A percentile compares a stretch with the other conserved stretches of the same genome.
These are phyloP conservation scores for Ascochyta clinopodiicola DNA, from an alignment of 2,329 filamentous ascomycete genomes.

Conservation along the genomic window DNA sequence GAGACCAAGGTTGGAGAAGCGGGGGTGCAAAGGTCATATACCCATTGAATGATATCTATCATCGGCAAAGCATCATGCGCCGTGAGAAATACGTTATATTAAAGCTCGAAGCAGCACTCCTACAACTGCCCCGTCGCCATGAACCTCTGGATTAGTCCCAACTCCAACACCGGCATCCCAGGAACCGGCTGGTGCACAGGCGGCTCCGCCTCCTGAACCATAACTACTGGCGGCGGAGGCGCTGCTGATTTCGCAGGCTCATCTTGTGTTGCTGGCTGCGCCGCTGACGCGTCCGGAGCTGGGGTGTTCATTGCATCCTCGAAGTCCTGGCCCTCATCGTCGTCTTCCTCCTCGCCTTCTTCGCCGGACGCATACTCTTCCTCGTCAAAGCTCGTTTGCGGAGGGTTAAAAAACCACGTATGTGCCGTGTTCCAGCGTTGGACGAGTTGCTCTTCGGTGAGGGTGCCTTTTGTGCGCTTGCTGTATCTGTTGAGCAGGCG, in stretches of 20 bases:
- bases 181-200: constrained; percentile 19
- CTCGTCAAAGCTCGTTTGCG: constrained; percentile 7
- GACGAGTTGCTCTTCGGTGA: constrained; percentile 30
- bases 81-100: no score
- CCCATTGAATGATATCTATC: neutral
- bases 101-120: neutral
- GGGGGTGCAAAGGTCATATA: constrained; percentile 8
- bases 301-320: constrained; percentile 29
- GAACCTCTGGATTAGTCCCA: constrained; percentile 34
- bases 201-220: constrained; percentile 14
- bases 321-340: constrained; percentile 28
- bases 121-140: constrained; percentile 28
- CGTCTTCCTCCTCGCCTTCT: constrained; percentile 24
- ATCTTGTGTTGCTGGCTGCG: constrained; percentile 4
- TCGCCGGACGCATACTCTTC: constrained; percentile 22
- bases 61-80: neutral
- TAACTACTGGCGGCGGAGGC: constrained; percentile 6
- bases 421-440: constrained; percentile 31
- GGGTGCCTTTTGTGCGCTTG: constrained; percentile 23
- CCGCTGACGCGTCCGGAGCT: neutral
- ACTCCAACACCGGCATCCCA: constrained; percentile 27
- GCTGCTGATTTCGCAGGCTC: constrained; percentile 5
- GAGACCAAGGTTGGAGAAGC: neutral
- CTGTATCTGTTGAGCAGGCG: constrained; percentile 21
- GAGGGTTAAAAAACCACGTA: constrained; percentile 26